Evolutionary conservation across 2,329 filamentous ascomycete genomes (phyloP).

Genomic region (Clarireedia hainanense): DNA sequence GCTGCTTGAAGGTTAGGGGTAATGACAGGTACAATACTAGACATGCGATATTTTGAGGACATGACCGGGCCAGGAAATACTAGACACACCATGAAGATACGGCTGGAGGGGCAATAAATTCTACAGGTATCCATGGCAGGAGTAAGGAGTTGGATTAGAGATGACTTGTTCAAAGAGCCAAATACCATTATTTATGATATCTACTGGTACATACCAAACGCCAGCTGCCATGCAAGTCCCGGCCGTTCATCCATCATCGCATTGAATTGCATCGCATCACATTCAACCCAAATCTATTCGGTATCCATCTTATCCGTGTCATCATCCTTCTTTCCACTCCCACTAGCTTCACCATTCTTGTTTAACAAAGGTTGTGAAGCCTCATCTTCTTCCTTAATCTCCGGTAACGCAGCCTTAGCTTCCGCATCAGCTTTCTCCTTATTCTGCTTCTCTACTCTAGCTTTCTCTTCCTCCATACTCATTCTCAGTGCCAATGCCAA

Average conservation of each 20-base stretch:
- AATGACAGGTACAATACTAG: background rate
- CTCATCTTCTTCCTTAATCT: slow-evolving; percentile 74
- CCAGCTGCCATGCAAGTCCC: slow-evolving; percentile 26
- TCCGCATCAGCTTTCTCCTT: slow-evolving; percentile 65
- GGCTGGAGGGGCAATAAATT: background rate
- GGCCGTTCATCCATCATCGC: slow-evolving; percentile 61
- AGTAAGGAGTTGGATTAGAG: background rate
- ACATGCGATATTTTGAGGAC: background rate
- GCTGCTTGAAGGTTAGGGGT: background rate
- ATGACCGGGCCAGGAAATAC: too few relatives aligned
- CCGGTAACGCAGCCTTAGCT: slow-evolving; percentile 69
- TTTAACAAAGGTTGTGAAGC: slow-evolving; percentile 55
- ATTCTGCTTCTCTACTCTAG: slow-evolving; percentile 78
- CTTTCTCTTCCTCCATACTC: slow-evolving; percentile 98
- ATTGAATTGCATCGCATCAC: slow-evolving; percentile 45
- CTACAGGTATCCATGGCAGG: background rate
- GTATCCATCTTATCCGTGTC: slow-evolving; percentile 84
- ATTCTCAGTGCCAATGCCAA: slow-evolving; percentile 89
- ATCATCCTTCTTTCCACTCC: slow-evolving; percentile 47
- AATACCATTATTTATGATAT: slow-evolving; percentile 18
- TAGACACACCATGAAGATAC: too few relatives aligned
- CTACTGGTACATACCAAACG: slow-evolving; percentile 31
- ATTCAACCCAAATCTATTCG: slow-evolving; percentile 46
- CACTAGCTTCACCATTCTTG: slow-evolving; percentile 57
- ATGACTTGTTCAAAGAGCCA: slow-evolving; percentile 11